phyloP scores from a whole-genome alignment of 805 yeast species.

The Hanseniaspora occidentalis region DNA sequence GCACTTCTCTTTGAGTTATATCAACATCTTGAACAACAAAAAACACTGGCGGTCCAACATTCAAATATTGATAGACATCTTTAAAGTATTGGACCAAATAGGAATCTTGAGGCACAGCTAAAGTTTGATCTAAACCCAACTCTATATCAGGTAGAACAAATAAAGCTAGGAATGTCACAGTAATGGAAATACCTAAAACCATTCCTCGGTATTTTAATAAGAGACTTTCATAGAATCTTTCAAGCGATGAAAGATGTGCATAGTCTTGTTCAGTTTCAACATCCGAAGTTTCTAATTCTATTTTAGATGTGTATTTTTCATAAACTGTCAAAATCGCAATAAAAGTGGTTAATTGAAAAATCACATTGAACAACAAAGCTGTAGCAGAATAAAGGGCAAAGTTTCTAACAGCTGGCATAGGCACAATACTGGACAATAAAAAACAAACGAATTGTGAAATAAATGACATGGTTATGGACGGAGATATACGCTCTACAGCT shows the following conservation, averaged over 20 bases:
- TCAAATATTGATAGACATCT: conserved; percentile 58
- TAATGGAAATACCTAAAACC: conserved; percentile 41
- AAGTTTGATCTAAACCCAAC: conserved; percentile 79
- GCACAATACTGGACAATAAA: conserved; percentile 61
- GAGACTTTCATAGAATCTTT: conserved; percentile 44
- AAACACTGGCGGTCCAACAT: conserved; percentile 87
- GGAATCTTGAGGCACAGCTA: conserved; percentile 77
- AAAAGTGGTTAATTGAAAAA: conserved; percentile 72
- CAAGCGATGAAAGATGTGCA: no score
- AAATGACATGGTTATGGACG: conserved; percentile 72
- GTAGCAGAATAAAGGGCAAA: conserved; percentile 87
- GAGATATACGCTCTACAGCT: conserved; percentile 68
- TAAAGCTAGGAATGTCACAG: conserved; percentile 58
- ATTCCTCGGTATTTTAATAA: conserved; percentile 37
- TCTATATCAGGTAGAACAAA: conserved; percentile 55
- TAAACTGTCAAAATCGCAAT: conserved; percentile 46
- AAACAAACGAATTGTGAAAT: conserved; percentile 72
- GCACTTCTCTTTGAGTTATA: conserved; percentile 47
- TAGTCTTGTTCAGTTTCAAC: conserved; percentile 10
- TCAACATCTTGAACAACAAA: conserved; percentile 65
- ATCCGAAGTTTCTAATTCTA: conserved; percentile 1
- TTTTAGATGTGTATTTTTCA: conserved; percentile 10
- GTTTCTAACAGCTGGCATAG: conserved; percentile 93
- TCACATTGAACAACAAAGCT: conserved; percentile 65
- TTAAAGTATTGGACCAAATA: conserved; percentile 71